Evolutionary conservation across 2,329 filamentous ascomycete species (phyloP), one percentile per base, ranked within the genome.

Genomic region (Sporothrix dimorphospora): DNA sequence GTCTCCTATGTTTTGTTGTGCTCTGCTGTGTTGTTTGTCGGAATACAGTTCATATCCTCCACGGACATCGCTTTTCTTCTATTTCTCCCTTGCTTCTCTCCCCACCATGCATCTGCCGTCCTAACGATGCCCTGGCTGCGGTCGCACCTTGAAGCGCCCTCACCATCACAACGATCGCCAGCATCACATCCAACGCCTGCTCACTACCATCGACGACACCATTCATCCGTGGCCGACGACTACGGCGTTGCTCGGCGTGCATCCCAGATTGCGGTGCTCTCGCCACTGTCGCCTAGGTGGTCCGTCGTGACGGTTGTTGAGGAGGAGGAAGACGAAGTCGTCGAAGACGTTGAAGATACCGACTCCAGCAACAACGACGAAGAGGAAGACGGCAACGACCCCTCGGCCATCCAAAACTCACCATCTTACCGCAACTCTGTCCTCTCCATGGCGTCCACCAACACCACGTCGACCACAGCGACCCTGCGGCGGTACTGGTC

Each of bases 401-500:
- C 59, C 59, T 9, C 27, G 12, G 49, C 24, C 67, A n/a, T 40
- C 21, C 24, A 30, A 3, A 42, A 40, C 63, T 30, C 27, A 11
- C 49, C 71, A 1, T 66, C 71, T 1, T 21, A 42, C 30, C 67
- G 61, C 51, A 30, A 30, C 51, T 73, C 72, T 4, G 40, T 69
- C 21, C n/a, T 55, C 27, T 74, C 73, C 24, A 67, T 57, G 4
- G 49, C 59, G 34, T 73, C 72, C 42, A 30, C 30, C 14, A 7
- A 63, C 9, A 61, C 71, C 4, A 49, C 53, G n/a, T 67, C 68
- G 5, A 59, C 71, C 14, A 71, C 74, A 5, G 49, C 69, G 6
- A 65, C 74, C 1, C 69, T 73, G 16, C 59, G 72, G 21, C 74
- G 71, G 19, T 75, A 72, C 68, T 75, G 74, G 74, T 73, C 73